A percentile compares a stretch with the other conserved stretches of the same genome.
phyloP scores from a whole-genome alignment of 2,329 filamentous ascomycete species.

The Ampelomyces quisqualis region DNA sequence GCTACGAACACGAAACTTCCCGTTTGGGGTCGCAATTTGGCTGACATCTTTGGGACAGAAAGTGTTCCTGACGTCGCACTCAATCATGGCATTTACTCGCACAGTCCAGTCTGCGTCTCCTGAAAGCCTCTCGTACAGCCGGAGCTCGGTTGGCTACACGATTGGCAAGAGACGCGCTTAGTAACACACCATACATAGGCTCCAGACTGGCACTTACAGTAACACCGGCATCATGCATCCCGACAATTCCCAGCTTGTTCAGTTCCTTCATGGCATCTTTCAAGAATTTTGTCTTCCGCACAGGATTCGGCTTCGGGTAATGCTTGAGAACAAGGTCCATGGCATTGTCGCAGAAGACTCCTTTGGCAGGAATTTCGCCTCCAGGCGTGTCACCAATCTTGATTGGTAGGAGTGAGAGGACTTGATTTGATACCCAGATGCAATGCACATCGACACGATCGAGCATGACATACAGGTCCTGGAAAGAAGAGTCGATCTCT shows the following conservation, averaged over 20 bases:
- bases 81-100: constrained; percentile 68
- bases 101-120: constrained; percentile 58
- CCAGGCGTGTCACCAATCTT: constrained; percentile 56
- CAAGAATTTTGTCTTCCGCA: constrained; percentile 58
- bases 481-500: constrained; percentile 54
- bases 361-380: constrained; percentile 65
- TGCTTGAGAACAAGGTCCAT: constrained; percentile 62
- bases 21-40: constrained; percentile 49
- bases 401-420: constrained; percentile 61
- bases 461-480: constrained; percentile 65
- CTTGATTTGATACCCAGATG: constrained; percentile 65
- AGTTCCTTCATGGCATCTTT: constrained; percentile 62
- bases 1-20: constrained; percentile 59
- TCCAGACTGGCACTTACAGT: constrained; percentile 16
- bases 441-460: constrained; percentile 71
- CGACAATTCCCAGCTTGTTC: constrained; percentile 66
- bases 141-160: constrained; percentile 52
- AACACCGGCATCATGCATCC: constrained; percentile 68
- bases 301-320: constrained; percentile 58
- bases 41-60: constrained; percentile 59
- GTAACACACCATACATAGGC: not conserved
- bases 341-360: constrained; percentile 73
- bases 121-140: constrained; percentile 57
- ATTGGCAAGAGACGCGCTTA: not conserved
- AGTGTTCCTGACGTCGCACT: constrained; percentile 64